Base-by-base conservation (phyloP, 2,329 filamentous ascomycete species). In the Trichophyton mentagrophytes region DNA sequence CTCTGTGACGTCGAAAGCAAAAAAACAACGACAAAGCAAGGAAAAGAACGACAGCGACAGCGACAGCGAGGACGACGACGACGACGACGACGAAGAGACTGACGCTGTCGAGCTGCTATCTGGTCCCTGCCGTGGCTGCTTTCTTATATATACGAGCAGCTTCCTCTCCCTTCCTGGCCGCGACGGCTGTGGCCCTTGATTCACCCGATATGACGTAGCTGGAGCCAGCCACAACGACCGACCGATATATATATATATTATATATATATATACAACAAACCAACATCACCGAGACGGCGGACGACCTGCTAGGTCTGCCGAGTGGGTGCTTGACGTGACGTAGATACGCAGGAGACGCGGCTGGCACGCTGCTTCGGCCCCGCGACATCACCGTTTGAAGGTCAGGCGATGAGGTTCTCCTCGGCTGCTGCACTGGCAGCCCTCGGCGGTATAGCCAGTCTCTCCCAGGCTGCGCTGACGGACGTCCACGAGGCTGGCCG, bases 401-500 rank as follows among this genome's bases (percentile, higher is more conserved):
- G n/a, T 7, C 27, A n/a, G 27, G 56, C 36, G 36, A 58, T 58
- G 56, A 36, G 56, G 30, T 58, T 44, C 40, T 17, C 56, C 11
- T 15, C 11, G 7, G n/a, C 6, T 13, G 17, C 27, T 36, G 63
- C 53, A 1, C 59, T 64, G 42, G 38, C 61, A 42, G 40, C 33
- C 56, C 36, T 58, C 27, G 51, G 55, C 36, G 57, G 61, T 17
- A 38, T 13, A 13, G 38, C 22, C 40, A 58, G 44, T 17, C 57
- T 60, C 33, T 33, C 49, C 15, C 49, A 9, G 15, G 40, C 61
- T 38, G 60, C 59, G 2, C 58, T 62, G 51, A 76, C 74, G 3
- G 67, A 69, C 59, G 88, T 85, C 65, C 92, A 96, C 68, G 91
- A 96, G 74, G 79, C 86, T 57, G 92, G 92, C 46, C 83, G 92